phyloP scores from a whole-genome alignment of 257 asterid genomes.

The Buddleja alternifolia region DNA sequence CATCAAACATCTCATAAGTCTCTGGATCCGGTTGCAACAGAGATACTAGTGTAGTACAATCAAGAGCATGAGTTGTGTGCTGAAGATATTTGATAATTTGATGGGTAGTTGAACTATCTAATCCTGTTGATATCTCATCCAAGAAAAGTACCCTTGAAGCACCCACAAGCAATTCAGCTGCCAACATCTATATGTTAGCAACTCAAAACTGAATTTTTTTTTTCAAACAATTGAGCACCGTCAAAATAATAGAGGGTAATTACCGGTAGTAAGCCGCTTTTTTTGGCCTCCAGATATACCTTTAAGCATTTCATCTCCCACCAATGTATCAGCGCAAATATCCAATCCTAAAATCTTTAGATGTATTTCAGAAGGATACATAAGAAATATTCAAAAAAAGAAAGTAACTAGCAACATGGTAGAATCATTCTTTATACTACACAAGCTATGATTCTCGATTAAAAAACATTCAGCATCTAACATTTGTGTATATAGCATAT shows the following conservation, averaged over 20 bases:
- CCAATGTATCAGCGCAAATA: slow-evolving; percentile 85
- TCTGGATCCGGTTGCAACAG: slow-evolving; percentile 94
- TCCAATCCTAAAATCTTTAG: slow-evolving; percentile 65
- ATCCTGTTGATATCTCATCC: slow-evolving; percentile 95
- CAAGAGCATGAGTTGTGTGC: slow-evolving; percentile 66
- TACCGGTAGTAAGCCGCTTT: slow-evolving; percentile 92
- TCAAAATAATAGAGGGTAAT: slow-evolving; percentile 30
- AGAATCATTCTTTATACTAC: slow-evolving; percentile 8
- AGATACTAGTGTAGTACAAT: slow-evolving; percentile 74
- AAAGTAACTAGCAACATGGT: slow-evolving; percentile 8
- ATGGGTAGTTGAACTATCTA: slow-evolving; percentile 89
- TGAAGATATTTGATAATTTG: slow-evolving; percentile 75
- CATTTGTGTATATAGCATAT: too few species aligned
- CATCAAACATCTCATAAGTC: slow-evolving; percentile 86
- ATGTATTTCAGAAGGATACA: slow-evolving; percentile 48
- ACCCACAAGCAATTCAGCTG: slow-evolving; percentile 96
- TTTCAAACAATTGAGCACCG: slow-evolving; percentile 30
- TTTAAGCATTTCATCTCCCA: slow-evolving; percentile 93
- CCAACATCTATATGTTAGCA: slow-evolving; percentile 39
- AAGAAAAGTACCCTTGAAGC: slow-evolving; percentile 77
- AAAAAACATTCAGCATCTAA: too few species aligned
- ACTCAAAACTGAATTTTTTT: slow-evolving; percentile 24
- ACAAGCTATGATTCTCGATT: slow-evolving; percentile 24
- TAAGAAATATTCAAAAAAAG: slow-evolving; percentile 25
- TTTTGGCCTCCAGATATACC: slow-evolving; percentile 98